Percentiles rank a stretch among this genome's conserved stretches.
These are phyloP conservation scores for Globisporangium ultimum DNA, from an alignment of 352 stramenopile genomes.

Conservation along the genomic window DNA sequence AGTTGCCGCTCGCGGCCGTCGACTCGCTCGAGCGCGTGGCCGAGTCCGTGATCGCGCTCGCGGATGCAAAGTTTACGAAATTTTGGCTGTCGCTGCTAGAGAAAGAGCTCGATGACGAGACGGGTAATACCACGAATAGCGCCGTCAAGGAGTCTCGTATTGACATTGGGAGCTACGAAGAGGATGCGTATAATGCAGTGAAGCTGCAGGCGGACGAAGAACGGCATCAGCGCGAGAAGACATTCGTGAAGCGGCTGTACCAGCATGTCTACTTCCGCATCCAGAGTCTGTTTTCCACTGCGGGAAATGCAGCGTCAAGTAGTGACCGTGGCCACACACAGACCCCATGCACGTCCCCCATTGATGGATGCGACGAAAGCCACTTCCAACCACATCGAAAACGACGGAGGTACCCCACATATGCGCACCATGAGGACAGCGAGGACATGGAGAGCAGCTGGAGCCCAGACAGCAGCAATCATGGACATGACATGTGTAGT, in stretches of 20 bases:
- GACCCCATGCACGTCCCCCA: slow-evolving; percentile 70
- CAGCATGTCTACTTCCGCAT: slow-evolving; percentile 45
- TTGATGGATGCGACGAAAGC: slow-evolving; percentile 29
- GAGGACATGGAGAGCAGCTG: slow-evolving; percentile 4
- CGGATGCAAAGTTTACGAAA: slow-evolving; percentile 55
- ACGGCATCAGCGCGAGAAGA: slow-evolving; percentile 27
- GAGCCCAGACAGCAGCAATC: too few species aligned
- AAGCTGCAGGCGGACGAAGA: slow-evolving; percentile 5
- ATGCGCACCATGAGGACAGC: slow-evolving; percentile 1
- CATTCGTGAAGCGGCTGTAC: slow-evolving; percentile 43
- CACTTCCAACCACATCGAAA: slow-evolving; percentile 6
- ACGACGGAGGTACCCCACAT: slow-evolving; percentile 2
- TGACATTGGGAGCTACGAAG: slow-evolving; percentile 5
- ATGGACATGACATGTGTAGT: too few species aligned
- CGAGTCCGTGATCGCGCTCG: slow-evolving; percentile 57
- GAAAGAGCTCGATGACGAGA: slow-evolving; percentile 27
- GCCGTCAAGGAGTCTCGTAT: slow-evolving; percentile 5
- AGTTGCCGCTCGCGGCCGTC: slow-evolving; percentile 44
- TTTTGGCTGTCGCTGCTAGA: slow-evolving; percentile 70
- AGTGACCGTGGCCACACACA: slow-evolving; percentile 31
- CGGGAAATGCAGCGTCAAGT: neutral
- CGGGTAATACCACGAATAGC: slow-evolving; percentile 6
- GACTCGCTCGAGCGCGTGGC: slow-evolving; percentile 46
- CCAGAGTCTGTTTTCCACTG: slow-evolving; percentile 38
- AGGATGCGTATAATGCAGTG: neutral